Evolutionary conservation across 805 yeast genomes (phyloP), one percentile per base, ranked within the genome.

Genomic region (Ogataea angusta): DNA sequence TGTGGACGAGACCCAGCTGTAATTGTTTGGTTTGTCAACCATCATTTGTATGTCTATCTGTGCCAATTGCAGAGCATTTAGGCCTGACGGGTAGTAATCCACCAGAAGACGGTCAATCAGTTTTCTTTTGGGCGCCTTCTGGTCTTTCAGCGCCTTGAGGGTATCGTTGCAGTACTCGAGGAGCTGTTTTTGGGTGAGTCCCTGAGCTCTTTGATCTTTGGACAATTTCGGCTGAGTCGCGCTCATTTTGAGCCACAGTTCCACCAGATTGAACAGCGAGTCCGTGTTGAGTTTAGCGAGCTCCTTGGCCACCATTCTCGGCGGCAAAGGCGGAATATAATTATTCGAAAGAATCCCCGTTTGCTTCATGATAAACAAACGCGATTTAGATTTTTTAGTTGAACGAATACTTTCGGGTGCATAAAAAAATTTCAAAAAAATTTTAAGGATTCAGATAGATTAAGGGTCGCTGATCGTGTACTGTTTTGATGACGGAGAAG

Each of bases 21-120:
- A 70, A 3, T 65, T 40, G 27, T 60, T 61, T 0, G 89, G 80
- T 43, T 74, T 71, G 50, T 81, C 84, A 2, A 84, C 74, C 31
- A 84, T 64, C 31, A 73, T 53, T 49, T 81, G 85, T 38, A 82
- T 75, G 49, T 85, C 93, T 5, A 84, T 62, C 45, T 83, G 88
- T 0, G 93, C 81, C 29, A 80, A 54, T 54, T 85, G 95, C 13
- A 79, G 65, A 1, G 81, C 61, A 48, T 80, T 82, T 30, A 82
- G 56, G 0, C 88, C 88, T 5, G 60, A 51, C 2, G 71, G 62
- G 74, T 85, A 82, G 48, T 65, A 72, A 10, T 73, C 72, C 28
- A 59, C 67, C 7, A 76, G 44, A n/a, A 78, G 63, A 25, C 59
- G 55, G 42, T 78, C 78, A 5, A 78, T 62, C 16, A 67, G 46